A percentile compares a stretch with the other conserved stretches of the same genome.
These are phyloP conservation scores for Rhinocladiella similis DNA, from an alignment of 2,329 filamentous ascomycete genomes.

Conservation along the genomic window DNA sequence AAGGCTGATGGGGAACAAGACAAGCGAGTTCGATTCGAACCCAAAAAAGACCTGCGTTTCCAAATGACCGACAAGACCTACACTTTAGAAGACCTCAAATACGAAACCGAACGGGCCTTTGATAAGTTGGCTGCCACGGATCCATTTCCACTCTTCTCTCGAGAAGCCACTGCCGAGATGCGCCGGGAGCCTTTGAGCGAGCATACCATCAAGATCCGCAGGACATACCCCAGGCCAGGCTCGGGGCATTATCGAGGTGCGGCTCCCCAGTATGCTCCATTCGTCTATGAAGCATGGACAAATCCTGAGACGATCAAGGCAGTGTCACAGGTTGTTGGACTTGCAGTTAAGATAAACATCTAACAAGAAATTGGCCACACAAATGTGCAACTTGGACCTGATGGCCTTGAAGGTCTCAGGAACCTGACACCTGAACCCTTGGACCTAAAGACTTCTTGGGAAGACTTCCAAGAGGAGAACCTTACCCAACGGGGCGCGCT, in stretches of 20 bases:
- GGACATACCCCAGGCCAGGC: conserved; percentile 56
- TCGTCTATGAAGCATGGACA: conserved; percentile 60
- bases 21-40: conserved; percentile 4
- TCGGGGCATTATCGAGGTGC: conserved; percentile 52
- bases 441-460: neutral
- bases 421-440: neutral
- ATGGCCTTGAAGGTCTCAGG: conserved; percentile 10
- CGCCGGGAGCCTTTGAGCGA: conserved; percentile 58
- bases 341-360: conserved; percentile 57
- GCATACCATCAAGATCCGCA: conserved; percentile 56
- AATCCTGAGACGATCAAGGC: conserved; percentile 54
- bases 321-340: conserved; percentile 56
- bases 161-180: conserved; percentile 60
- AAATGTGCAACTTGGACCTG: conserved; percentile 50
- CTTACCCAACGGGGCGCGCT: neutral
- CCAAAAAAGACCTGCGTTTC: conserved; percentile 9
- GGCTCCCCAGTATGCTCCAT: conserved; percentile 58
- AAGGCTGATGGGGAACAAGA: neutral
- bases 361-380: conserved; percentile 60
- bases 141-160: conserved; percentile 62
- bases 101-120: conserved; percentile 26
- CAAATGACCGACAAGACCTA: conserved; percentile 7
- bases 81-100: conserved; percentile 15
- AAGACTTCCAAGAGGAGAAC: neutral
- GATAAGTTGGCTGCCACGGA: conserved; percentile 53